Evolutionary conservation across 805 yeast genomes (phyloP).

Genomic region (Saturnispora besseyi): DNA sequence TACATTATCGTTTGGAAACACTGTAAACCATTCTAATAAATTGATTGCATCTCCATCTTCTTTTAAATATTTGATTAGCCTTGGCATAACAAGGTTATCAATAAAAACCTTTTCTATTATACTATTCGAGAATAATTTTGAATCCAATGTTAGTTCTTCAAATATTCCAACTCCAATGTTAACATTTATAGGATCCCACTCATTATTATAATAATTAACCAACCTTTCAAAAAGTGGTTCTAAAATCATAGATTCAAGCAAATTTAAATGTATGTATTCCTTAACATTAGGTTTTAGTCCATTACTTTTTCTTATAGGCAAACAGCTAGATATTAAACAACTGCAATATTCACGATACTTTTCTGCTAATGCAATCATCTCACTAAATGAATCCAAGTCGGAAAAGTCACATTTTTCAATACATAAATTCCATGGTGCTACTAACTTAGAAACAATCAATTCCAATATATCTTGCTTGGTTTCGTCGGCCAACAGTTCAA

Average conservation of each 20-base stretch:
- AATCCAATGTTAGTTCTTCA: slow-evolving; percentile 26
- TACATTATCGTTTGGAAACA: not conserved
- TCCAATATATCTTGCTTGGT: slow-evolving; percentile 8
- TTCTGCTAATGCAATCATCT: slow-evolving; percentile 19
- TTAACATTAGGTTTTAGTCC: not conserved
- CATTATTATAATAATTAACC: not conserved
- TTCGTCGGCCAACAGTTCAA: not conserved
- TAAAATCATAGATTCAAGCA: slow-evolving; percentile 5
- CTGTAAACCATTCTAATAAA: slow-evolving; percentile 5
- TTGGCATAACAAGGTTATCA: not conserved
- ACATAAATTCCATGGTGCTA: slow-evolving; percentile 13
- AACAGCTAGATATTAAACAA: not conserved
- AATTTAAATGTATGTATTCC: not conserved
- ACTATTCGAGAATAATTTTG: not conserved
- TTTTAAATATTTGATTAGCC: not conserved
- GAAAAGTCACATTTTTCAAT: slow-evolving; percentile 33
- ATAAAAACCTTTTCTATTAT: not conserved
- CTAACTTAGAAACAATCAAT: slow-evolving; percentile 16
- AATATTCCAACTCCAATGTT: slow-evolving; percentile 20
- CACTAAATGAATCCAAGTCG: slow-evolving; percentile 22
- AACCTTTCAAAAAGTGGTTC: slow-evolving; percentile 8
- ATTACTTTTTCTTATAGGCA: not conserved
- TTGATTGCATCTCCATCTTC: not conserved
- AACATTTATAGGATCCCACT: slow-evolving; percentile 4
- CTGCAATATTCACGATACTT: slow-evolving; percentile 8